These are phyloP conservation scores for Vinca minor DNA, from an alignment of 257 asterid genomes.

Conservation along the genomic window DNA sequence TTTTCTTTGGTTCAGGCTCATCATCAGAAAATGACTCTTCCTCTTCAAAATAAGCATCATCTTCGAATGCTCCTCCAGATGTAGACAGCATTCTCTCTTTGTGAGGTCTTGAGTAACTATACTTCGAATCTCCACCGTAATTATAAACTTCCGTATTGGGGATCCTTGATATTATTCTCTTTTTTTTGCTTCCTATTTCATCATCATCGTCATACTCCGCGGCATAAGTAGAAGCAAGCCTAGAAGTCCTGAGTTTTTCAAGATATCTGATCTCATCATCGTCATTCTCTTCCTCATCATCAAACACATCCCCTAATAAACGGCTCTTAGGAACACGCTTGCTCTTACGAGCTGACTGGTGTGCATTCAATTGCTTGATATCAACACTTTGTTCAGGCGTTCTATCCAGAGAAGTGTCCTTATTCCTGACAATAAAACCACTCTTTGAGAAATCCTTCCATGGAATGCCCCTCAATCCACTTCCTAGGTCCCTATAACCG, in stretches of 20 bases:
- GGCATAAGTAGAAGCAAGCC: conserved; percentile 25
- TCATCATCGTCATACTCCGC: conserved; percentile 38
- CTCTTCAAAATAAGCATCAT: conserved; percentile 39
- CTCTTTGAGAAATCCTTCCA: conserved; percentile 67
- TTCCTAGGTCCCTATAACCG: conserved; percentile 22
- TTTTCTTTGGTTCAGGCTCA: no score
- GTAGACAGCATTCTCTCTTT: conserved; percentile 35
- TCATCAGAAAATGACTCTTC: no score
- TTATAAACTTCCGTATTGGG: conserved; percentile 28
- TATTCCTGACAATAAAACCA: conserved; percentile 40
- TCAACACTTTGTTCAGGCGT: conserved; percentile 22
- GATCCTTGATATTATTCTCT: conserved; percentile 40
- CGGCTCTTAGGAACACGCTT: conserved; percentile 33
- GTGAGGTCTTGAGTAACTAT: conserved; percentile 33
- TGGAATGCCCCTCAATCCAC: conserved; percentile 52
- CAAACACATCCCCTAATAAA: conserved; percentile 31
- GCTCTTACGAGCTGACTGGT: conserved; percentile 30
- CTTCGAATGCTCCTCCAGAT: conserved; percentile 35
- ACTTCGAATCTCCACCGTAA: conserved; percentile 26
- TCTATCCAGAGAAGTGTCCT: conserved; percentile 23
- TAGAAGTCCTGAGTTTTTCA: conserved; percentile 50
- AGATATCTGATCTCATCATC: conserved; percentile 77
- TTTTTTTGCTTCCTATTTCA: conserved; percentile 37
- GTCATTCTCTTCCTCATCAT: conserved; percentile 44
- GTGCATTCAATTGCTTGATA: conserved; percentile 25